Conservation (phyloP, 441 rosid genomes). For the Euphorbia celastroides region DNA sequence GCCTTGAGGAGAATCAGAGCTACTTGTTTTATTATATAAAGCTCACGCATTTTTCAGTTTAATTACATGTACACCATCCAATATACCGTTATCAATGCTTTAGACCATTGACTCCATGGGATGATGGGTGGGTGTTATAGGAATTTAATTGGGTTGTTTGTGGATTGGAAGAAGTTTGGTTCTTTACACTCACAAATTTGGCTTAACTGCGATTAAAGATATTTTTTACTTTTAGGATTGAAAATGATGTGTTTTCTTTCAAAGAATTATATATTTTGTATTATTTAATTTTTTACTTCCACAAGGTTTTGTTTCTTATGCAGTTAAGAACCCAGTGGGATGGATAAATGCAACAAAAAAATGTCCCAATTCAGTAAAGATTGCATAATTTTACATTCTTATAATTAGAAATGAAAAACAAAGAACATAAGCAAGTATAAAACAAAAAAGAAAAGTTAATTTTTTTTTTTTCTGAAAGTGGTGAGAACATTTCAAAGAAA, state of each 20-base stretch:
- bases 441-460: neutral
- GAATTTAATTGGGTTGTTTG: neutral
- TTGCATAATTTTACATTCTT: neutral
- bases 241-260: neutral
- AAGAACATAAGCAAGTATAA: neutral
- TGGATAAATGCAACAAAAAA: too few species aligned
- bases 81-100: neutral
- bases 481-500: neutral
- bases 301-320: neutral
- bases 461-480: neutral
- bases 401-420: neutral
- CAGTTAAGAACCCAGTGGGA: neutral
- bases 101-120: constrained; percentile 6
- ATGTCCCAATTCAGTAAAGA: neutral
- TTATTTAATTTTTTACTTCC: neutral
- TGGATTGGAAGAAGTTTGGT: constrained; percentile 3
- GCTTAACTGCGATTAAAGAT: neutral
- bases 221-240: neutral
- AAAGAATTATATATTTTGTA: neutral
- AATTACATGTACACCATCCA: constrained; percentile 14
- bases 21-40: constrained; percentile 7
- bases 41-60: neutral
- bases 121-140: neutral
- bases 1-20: neutral
- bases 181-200: neutral